Percentiles rank a stretch among this genome's conserved stretches.
phyloP scores from a whole-genome alignment of 129 eudicot species.

The Helianthus annuus region DNA sequence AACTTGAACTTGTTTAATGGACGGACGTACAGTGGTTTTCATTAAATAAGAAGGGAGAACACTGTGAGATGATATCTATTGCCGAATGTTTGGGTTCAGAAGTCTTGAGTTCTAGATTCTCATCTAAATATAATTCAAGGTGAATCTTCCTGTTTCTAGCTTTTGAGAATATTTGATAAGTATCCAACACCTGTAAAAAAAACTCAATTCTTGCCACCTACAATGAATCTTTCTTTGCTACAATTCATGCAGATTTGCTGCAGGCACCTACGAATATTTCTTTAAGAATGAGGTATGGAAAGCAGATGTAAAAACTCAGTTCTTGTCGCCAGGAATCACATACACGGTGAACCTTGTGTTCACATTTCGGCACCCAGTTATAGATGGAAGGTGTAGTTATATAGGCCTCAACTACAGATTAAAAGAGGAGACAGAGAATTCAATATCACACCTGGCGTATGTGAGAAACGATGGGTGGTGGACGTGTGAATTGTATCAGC shows the following conservation, averaged over 20 bases:
- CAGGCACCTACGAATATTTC: not conserved
- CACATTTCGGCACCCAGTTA: not conserved
- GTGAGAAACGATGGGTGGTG: not conserved
- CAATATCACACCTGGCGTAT: not conserved
- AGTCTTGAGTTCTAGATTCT: no score
- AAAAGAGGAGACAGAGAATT: not conserved
- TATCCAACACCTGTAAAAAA: not conserved
- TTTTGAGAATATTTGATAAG: not conserved
- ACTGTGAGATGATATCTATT: slow-evolving; percentile 6
- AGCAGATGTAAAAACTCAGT: slow-evolving; percentile 1
- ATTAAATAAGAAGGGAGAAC: not conserved
- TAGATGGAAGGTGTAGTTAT: no score
- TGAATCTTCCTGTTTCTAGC: not conserved
- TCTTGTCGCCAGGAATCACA: slow-evolving; percentile 11
- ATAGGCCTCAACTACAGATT: not conserved
- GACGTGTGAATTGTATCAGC: not conserved
- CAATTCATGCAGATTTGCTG: slow-evolving; percentile 5
- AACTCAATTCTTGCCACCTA: no score
- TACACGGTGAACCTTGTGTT: slow-evolving; percentile 14
- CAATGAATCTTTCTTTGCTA: slow-evolving; percentile 7
- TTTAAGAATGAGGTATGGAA: no score
- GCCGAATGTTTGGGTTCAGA: not conserved
- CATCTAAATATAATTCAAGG: slow-evolving; percentile 3
- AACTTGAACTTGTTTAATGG: not conserved
- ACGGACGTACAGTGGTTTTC: slow-evolving; percentile 6